Evolutionary conservation across 2,329 filamentous ascomycete species (phyloP), one percentile per base, ranked within the genome.

Genomic region (Pseudopithomyces maydicus): DNA sequence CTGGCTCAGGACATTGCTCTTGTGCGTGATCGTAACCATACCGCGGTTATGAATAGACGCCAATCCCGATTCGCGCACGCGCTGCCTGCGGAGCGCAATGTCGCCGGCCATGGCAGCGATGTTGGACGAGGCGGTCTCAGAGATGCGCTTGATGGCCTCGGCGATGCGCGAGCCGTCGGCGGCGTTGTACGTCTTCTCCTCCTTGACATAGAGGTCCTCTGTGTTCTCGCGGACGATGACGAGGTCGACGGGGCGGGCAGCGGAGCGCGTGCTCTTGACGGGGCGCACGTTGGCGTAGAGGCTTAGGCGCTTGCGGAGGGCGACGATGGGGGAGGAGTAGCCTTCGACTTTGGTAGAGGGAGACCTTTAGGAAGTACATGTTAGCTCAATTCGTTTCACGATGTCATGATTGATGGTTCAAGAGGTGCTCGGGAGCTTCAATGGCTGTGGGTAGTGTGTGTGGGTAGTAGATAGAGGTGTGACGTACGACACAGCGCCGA

Each of bases 211-310:
- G 39, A 99, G 85, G 77, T 99, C 95, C 81, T 99, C 95, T 32
- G 95, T 99, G 83, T 99, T 99, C 80, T 99, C 95, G 64, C 95
- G 91, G 54, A 98, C 95, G 71, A 98, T 99, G 72, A 99, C 95
- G 77, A 99, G 89, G 80, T 99, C 95, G 72, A 97, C 92, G 62
- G 90, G 89, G 48, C 75, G 74, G 10, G 78, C 76, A 53, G 86
- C 84, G 33, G 86, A 89, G 61, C 82, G 73, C 62, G 91, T 86
- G 44, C 90, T 90, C 83, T 97, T 97, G 77, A 98, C 95, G 52
- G 94, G 94, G 36, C 95, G 90, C 49, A 99, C 93, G 76, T 99
- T 99, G 81, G 95, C 95, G 80, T 97, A 99, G 56, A 99, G 88
- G 77, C 95, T 89, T 67, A 99, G 88, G 72, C 88, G 88, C 84